Evolutionary conservation across 2,329 filamentous ascomycete species (phyloP).

Genomic region (Coniochaeta sp.): DNA sequence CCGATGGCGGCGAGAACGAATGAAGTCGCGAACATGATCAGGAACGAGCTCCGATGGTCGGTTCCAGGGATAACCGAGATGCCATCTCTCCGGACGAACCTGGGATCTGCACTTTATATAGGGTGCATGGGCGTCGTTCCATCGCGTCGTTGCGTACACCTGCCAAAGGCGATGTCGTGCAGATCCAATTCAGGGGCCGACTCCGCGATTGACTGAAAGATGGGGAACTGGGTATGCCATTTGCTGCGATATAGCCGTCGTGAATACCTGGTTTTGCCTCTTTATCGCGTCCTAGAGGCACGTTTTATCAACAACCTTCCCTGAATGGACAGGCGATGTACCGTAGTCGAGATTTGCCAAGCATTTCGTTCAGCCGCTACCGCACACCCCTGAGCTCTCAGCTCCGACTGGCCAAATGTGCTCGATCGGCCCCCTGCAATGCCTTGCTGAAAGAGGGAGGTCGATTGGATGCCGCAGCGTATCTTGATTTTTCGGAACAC

Average conservation of each 20-base stretch:
- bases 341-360: background rate
- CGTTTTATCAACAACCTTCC: background rate
- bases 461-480: background rate
- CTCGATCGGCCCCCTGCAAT: background rate
- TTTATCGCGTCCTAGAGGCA: background rate
- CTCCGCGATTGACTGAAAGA: background rate
- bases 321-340: constrained; percentile 1
- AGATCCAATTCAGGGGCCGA: background rate
- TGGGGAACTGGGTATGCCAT: background rate
- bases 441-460: background rate
- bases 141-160: background rate
- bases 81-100: background rate
- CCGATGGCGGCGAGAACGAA: constrained; percentile 1
- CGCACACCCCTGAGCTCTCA: background rate
- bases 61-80: background rate
- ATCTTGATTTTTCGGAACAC: background rate
- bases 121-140: background rate
- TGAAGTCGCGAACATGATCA: background rate
- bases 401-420: background rate
- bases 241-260: background rate
- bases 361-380: background rate
- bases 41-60: background rate
- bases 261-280: background rate
- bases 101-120: background rate
- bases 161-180: background rate